Evolutionary conservation across 1,284 basidiomycete species (phyloP), one percentile per base, ranked within the genome.

Genomic region (Neolentinus lepideus): DNA sequence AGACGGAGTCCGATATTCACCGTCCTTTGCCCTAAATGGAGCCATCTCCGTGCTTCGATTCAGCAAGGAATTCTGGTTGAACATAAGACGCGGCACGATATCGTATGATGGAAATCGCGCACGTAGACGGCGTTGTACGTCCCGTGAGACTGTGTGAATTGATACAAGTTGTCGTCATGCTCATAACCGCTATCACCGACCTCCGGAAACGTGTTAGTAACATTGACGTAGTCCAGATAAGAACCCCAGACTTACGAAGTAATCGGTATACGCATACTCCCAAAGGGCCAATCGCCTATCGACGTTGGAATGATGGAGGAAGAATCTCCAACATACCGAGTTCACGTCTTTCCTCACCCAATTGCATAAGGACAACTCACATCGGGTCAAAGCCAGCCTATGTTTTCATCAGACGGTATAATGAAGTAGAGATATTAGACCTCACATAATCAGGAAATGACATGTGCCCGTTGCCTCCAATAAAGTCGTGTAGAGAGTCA

Each of bases 191-290:
- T 35, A 19, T 54, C 22, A 11, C 24, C 48, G 48, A 29, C 31
- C 45, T 54, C 16, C 9, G 16, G 33, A 35, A 16, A 16, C 9
- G 9, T 9, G 33, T 16, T 9, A 16, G 9, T 16, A 35, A 16
- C 16, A 35, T 16, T 9, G 9, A 35, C 16, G 33, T 16, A 9
- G 16, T 16, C 9, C 33, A 55, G 29, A 33, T 36, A 4, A 35
- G 33, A 16, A 35, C 50, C 51, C 2, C 48, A 9, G n/a, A 31
- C 57, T 54, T 24, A 55, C 51, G 54, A 51, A 55, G 43, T 55
- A 58, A n/a, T 58, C 54, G 3, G 59, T 56, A 45, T 61, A 61
- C 24, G 57, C 56, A 31, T 61, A 61, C 43, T 61, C 59, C 59
- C 59, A 61, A 11, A 61, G 38, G 3, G 59, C 59, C 35, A 59